Conservation (phyloP, 257 asterid genomes). For the Verbascum thapsus region DNA sequence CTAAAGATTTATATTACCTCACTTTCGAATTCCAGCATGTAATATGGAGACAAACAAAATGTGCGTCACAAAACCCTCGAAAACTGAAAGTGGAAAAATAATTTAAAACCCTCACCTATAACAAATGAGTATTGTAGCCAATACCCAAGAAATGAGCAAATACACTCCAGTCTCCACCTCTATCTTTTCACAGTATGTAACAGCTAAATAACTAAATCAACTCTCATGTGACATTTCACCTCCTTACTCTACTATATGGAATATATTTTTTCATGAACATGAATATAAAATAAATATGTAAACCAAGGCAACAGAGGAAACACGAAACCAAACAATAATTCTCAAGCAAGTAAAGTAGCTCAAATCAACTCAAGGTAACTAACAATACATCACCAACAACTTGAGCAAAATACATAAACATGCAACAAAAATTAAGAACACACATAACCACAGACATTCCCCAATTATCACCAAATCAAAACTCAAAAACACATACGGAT, state of each 20-base stretch:
- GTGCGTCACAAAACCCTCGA: slow-evolving; percentile 9
- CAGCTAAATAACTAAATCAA: slow-evolving; percentile 8
- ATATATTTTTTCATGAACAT: slow-evolving; percentile 5
- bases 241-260: slow-evolving; percentile 1
- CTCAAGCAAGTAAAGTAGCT: slow-evolving; percentile 6
- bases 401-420: slow-evolving; percentile 6
- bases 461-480: slow-evolving; percentile 16
- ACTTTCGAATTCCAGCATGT: slow-evolving; percentile 21
- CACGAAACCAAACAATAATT: background rate
- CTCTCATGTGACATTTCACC: background rate
- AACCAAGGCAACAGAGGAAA: slow-evolving; percentile 9
- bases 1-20: slow-evolving; percentile 3
- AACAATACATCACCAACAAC: slow-evolving; percentile 19
- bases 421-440: background rate
- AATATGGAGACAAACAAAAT: slow-evolving; percentile 21
- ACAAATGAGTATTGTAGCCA: slow-evolving; percentile 4
- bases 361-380: slow-evolving; percentile 16
- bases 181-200: slow-evolving; percentile 11
- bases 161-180: background rate
- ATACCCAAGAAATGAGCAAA: slow-evolving; percentile 7
- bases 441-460: slow-evolving; percentile 14
- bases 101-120: slow-evolving; percentile 9
- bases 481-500: slow-evolving; percentile 59
- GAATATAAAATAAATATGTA: background rate
- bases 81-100: slow-evolving; percentile 14